Percentiles rank a stretch among this genome's conserved stretches.
phyloP scores from a whole-genome alignment of 2,329 filamentous ascomycete genomes.

The Cytospora chrysosperma region DNA sequence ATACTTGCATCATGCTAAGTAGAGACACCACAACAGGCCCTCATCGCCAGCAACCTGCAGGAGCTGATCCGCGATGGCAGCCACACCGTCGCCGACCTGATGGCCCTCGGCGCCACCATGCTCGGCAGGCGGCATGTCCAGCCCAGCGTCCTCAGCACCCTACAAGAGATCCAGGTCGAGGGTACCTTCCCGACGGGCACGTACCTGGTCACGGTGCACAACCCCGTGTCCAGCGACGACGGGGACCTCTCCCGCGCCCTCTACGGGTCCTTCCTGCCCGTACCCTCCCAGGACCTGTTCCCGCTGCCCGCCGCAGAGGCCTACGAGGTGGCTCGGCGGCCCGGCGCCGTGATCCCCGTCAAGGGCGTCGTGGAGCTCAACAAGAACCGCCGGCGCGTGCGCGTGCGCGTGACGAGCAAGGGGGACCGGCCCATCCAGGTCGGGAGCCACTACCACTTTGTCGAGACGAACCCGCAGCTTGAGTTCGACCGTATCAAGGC shows the following conservation, averaged over 20 bases:
- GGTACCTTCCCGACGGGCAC: constrained; percentile 89
- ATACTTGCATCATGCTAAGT: background rate
- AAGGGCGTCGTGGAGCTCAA: constrained; percentile 70
- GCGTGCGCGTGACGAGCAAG: constrained; percentile 75
- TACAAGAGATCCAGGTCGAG: constrained; percentile 87
- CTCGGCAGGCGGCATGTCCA: constrained; percentile 89
- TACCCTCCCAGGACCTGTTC: constrained; percentile 68
- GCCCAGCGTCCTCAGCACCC: constrained; percentile 74
- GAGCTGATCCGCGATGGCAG: constrained; percentile 97
- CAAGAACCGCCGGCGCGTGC: constrained; percentile 69
- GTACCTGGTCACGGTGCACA: constrained; percentile 91
- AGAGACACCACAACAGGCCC: constrained; percentile 50
- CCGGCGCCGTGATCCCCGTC: constrained; percentile 75
- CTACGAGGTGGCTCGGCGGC: constrained; percentile 67
- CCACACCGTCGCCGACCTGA: constrained; percentile 88
- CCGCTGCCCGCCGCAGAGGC: constrained; percentile 61
- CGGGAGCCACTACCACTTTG: constrained; percentile 93
- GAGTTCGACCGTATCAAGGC: constrained; percentile 81
- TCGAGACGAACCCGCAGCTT: constrained; percentile 89
- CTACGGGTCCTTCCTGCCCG: constrained; percentile 86
- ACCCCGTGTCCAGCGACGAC: constrained; percentile 82
- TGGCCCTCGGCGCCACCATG: constrained; percentile 87
- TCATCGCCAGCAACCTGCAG: constrained; percentile 86
- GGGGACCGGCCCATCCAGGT: constrained; percentile 91
- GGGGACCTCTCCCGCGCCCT: constrained; percentile 83